Evolutionary conservation across 306 rosid genomes (phyloP).

Genomic region (Spatholobus suberectus): DNA sequence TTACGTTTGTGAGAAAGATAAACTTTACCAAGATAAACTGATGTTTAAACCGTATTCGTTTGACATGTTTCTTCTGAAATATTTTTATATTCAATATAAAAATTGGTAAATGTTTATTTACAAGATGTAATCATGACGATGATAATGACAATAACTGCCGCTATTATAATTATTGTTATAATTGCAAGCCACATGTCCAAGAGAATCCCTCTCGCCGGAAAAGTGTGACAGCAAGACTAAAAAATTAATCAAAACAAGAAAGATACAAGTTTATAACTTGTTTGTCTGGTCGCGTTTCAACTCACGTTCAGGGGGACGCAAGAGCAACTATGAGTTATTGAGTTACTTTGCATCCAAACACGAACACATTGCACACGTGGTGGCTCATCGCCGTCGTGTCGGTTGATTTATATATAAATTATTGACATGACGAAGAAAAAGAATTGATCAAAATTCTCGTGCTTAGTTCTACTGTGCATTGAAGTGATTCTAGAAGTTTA

Average conservation of each 20-base stretch:
- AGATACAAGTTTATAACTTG: not conserved
- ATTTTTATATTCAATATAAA: constrained; percentile 17
- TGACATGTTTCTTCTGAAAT: constrained; percentile 23
- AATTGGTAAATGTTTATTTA: not conserved
- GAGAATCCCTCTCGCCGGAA: constrained; percentile 36
- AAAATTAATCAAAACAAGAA: constrained; percentile 8
- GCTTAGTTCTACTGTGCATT: not conserved
- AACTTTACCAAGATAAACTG: constrained; percentile 40
- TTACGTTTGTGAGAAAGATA: not conserved
- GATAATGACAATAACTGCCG: constrained; percentile 50
- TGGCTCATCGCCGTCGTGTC: not conserved
- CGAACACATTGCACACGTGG: constrained; percentile 28
- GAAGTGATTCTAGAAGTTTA: not conserved
- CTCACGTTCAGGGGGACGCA: not conserved
- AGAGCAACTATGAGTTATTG: not conserved
- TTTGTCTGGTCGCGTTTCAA: not conserved
- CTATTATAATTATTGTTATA: constrained; percentile 32
- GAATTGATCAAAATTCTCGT: not conserved
- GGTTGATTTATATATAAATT: not conserved
- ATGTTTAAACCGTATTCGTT: constrained; percentile 33
- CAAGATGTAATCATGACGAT: constrained; percentile 40
- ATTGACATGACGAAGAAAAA: not conserved
- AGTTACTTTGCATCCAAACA: constrained; percentile 21
- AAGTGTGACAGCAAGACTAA: constrained; percentile 34
- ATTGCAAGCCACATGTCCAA: constrained; percentile 40